These are phyloP conservation scores for Cercospora zeae-maydis DNA, from an alignment of 2,329 filamentous ascomycete genomes.

Conservation along the genomic window DNA sequence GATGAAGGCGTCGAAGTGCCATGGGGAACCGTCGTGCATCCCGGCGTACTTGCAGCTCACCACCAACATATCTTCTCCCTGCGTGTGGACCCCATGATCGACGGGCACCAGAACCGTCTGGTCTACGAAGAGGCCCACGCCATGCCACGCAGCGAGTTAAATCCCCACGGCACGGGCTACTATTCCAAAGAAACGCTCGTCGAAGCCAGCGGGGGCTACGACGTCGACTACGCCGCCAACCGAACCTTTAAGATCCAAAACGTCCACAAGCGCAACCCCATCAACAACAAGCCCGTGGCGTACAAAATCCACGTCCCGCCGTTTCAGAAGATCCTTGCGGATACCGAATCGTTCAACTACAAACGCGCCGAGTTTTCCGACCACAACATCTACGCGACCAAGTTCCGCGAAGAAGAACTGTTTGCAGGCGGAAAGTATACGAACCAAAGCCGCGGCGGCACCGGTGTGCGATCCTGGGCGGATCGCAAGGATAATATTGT, in stretches of 20 bases:
- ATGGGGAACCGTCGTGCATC: constrained; percentile 66
- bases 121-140: constrained; percentile 55
- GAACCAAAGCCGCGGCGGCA: constrained; percentile 55
- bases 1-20: constrained; percentile 62
- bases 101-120: constrained; percentile 46
- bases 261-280: constrained; percentile 42
- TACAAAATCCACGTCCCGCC: constrained; percentile 50
- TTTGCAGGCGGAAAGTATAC: constrained; percentile 53
- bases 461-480: constrained; percentile 49
- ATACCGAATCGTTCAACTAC: constrained; percentile 53
- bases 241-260: constrained; percentile 52
- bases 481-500: constrained; percentile 56
- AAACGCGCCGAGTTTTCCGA: constrained; percentile 58
- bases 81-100: constrained; percentile 48
- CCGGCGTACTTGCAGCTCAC: constrained; percentile 64
- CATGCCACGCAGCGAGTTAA: constrained; percentile 54
- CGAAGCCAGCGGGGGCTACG: constrained; percentile 49
- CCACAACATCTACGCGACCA: constrained; percentile 58
- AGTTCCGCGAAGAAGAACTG: constrained; percentile 56
- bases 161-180: constrained; percentile 55
- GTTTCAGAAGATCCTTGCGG: constrained; percentile 51
- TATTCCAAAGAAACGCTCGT: constrained; percentile 47
- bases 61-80: constrained; percentile 72
- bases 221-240: constrained; percentile 45
- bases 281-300: constrained; percentile 48